These are phyloP conservation scores for Tillandsia leiboldiana DNA, from an alignment of 176 grass and related monocot genomes.

Conservation along the genomic window DNA sequence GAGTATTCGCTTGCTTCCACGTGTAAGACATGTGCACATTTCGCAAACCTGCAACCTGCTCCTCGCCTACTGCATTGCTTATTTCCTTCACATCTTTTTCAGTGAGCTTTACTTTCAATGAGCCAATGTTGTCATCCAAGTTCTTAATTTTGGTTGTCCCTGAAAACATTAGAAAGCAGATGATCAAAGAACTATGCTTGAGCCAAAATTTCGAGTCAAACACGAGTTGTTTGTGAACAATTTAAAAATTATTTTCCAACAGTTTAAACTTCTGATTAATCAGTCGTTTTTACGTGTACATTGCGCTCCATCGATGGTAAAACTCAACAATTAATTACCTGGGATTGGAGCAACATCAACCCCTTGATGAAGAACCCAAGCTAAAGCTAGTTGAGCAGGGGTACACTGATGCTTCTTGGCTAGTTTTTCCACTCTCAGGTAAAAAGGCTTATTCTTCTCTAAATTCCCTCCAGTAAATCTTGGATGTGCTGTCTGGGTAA, in stretches of 20 bases:
- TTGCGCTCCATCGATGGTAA: too few relatives aligned
- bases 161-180: constrained; percentile 28
- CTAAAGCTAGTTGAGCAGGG: constrained; percentile 53
- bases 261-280: too few relatives aligned
- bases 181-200: too few relatives aligned
- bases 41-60: constrained; percentile 53
- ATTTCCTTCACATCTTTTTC: constrained; percentile 51
- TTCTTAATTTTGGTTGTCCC: constrained; percentile 70
- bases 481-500: constrained; percentile 33
- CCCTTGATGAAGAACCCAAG: constrained; percentile 82
- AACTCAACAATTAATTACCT: constrained; percentile 26
- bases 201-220: too few relatives aligned
- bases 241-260: too few relatives aligned
- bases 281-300: too few relatives aligned
- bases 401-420: constrained; percentile 62
- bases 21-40: constrained; percentile 20
- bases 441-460: constrained; percentile 68
- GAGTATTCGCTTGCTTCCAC: constrained; percentile 63
- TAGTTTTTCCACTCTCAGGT: constrained; percentile 35
- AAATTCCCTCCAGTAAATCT: constrained; percentile 52
- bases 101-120: constrained; percentile 52
- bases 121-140: constrained; percentile 50
- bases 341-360: constrained; percentile 72
- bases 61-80: constrained; percentile 29
- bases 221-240: too few relatives aligned